phyloP scores from a whole-genome alignment of 441 rosid species.

The Flueggea neowawraea region DNA sequence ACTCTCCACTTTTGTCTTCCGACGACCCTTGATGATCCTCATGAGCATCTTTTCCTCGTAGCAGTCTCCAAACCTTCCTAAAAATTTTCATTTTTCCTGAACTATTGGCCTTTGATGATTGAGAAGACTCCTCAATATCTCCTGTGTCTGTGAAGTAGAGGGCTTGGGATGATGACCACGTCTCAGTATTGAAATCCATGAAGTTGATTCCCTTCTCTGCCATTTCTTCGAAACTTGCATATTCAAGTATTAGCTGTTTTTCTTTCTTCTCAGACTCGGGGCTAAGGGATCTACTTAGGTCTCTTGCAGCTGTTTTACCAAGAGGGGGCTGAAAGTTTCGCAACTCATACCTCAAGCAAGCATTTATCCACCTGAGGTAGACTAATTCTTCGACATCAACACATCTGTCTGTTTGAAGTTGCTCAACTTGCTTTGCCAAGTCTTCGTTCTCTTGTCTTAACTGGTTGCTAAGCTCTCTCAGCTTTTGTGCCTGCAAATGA shows the following conservation, averaged over 20 bases:
- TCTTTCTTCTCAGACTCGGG: constrained; percentile 77
- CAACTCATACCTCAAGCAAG: constrained; percentile 82
- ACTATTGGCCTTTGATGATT: constrained; percentile 31
- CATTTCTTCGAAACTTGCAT: constrained; percentile 52
- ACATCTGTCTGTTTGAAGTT: constrained; percentile 63
- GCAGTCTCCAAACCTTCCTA: constrained; percentile 55
- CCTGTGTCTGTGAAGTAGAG: constrained; percentile 51
- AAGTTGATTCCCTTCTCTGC: constrained; percentile 27
- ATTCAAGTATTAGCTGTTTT: constrained; percentile 75
- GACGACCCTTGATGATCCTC: constrained; percentile 26
- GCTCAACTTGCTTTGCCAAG: constrained; percentile 54
- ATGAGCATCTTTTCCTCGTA: constrained; percentile 52
- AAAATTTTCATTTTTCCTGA: constrained; percentile 50
- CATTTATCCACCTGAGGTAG: constrained; percentile 88
- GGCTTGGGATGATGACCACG: constrained; percentile 60
- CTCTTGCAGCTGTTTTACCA: constrained; percentile 77
- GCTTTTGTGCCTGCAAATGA: constrained; percentile 41
- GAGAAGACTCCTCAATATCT: constrained; percentile 45
- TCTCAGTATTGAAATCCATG: constrained; percentile 47
- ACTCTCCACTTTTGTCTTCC: constrained; percentile 19
- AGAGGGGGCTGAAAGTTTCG: constrained; percentile 56
- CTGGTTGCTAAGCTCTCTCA: constrained; percentile 36
- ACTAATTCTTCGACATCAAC: constrained; percentile 68
- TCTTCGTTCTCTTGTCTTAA: constrained; percentile 55
- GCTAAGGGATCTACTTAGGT: constrained; percentile 76